phyloP scores from a whole-genome alignment of 2,329 filamentous ascomycete genomes.

The Cladosporium sp. region DNA sequence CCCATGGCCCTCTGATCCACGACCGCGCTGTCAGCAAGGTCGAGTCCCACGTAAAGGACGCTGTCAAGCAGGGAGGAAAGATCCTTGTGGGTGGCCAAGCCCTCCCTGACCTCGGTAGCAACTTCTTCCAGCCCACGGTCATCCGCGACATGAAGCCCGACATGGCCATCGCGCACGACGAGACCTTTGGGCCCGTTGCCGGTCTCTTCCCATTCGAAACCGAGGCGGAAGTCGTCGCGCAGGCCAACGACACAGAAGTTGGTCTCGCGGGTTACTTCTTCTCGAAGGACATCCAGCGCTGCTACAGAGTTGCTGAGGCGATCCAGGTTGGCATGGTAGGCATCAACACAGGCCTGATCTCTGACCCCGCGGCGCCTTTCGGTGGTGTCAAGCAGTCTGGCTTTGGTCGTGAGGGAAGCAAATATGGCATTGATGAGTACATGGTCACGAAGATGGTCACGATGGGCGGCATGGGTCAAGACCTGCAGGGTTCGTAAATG shows the following conservation, averaged over 20 bases:
- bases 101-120: slow-evolving; percentile 66
- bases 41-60: slow-evolving; percentile 72
- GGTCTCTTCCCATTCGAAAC: slow-evolving; percentile 83
- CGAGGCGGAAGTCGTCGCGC: slow-evolving; percentile 77
- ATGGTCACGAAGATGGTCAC: slow-evolving; percentile 42
- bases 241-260: slow-evolving; percentile 78
- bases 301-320: slow-evolving; percentile 56
- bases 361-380: slow-evolving; percentile 42
- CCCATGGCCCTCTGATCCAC: slow-evolving; percentile 81
- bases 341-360: slow-evolving; percentile 44
- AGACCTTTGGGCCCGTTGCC: slow-evolving; percentile 93
- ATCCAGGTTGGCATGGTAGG: slow-evolving; percentile 40
- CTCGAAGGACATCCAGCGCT: slow-evolving; percentile 54
- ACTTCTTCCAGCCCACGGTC: slow-evolving; percentile 88
- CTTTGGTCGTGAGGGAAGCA: slow-evolving; percentile 47
- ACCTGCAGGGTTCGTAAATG: slow-evolving; percentile 39
- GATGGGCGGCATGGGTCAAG: slow-evolving; percentile 56
- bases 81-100: slow-evolving; percentile 69
- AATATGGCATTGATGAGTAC: slow-evolving; percentile 46
- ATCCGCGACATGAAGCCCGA: slow-evolving; percentile 77
- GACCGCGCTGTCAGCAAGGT: slow-evolving; percentile 75
- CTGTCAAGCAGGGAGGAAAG: slow-evolving; percentile 68
- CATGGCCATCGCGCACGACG: slow-evolving; percentile 79
- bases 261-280: slow-evolving; percentile 95
- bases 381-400: slow-evolving; percentile 46